phyloP scores from a whole-genome alignment of 495 filamentous ascomycete species.

The Lentithecium fluviatile region DNA sequence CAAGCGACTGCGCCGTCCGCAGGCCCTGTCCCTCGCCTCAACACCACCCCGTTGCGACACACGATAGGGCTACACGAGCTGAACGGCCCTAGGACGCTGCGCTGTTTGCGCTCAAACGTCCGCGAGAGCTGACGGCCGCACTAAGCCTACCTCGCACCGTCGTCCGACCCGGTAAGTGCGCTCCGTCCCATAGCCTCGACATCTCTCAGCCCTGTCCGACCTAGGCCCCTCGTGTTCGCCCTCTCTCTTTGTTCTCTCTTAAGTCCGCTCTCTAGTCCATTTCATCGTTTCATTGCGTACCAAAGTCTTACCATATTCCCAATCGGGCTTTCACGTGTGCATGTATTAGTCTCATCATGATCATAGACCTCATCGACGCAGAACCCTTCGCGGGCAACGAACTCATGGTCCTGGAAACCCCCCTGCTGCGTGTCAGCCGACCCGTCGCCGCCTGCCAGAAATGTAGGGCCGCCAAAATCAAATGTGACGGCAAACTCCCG shows the following conservation, averaged over 20 bases:
- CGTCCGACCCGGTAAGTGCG: slow-evolving; percentile 15
- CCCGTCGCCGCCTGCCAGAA: slow-evolving; percentile 90
- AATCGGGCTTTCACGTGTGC: slow-evolving; percentile 15
- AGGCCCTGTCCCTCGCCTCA: slow-evolving; percentile 2
- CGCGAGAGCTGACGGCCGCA: too few species aligned
- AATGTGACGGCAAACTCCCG: slow-evolving; percentile 92
- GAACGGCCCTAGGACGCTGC: too few species aligned
- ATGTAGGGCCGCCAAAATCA: slow-evolving; percentile 91
- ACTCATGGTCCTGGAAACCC: slow-evolving; percentile 60
- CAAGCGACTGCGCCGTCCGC: slow-evolving; percentile 17
- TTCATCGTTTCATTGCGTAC: neutral
- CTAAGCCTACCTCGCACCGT: neutral
- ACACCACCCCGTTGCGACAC: neutral
- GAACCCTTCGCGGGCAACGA: slow-evolving; percentile 9
- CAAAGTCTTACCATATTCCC: slow-evolving; percentile 3
- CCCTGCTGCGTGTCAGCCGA: slow-evolving; percentile 81
- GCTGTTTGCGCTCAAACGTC: too few species aligned
- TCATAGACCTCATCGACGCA: slow-evolving; percentile 13
- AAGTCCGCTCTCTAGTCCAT: neutral
- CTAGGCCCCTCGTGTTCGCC: slow-evolving; percentile 15
- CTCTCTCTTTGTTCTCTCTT: neutral
- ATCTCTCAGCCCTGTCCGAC: neutral
- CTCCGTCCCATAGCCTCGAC: neutral
- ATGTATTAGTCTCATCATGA: slow-evolving; percentile 18
- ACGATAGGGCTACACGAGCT: neutral